Evolutionary conservation across 192 early-diverging fungal species (phyloP), one percentile per base, ranked within the genome.

Genomic region (Entomortierella chlamydospora): DNA sequence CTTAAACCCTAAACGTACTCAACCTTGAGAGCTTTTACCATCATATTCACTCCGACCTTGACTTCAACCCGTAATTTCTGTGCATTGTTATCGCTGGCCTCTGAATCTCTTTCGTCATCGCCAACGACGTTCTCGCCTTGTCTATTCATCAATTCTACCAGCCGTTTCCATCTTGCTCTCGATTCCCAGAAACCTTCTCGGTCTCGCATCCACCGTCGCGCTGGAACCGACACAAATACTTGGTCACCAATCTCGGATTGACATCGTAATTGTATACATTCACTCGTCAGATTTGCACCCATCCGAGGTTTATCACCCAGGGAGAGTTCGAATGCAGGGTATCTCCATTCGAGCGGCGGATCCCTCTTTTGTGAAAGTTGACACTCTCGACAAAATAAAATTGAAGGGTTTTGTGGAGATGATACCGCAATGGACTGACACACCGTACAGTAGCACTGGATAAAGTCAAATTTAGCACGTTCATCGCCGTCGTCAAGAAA

Each of bases 1-100:
- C 10, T 37, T 37, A 37, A 7, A 4, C 34, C 10, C 45, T 39
- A 66, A 9, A 66, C 39, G n/a, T 66, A 66, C 7, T 55, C 52
- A 53, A 66, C 64, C n/a, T 55, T 66, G 28, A 66, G 52, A 15
- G 57, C 67, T 34, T 69, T 69, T 41, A 57, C 37, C 31, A 69
- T 43, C 56, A 69, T 59, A 23, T 53, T 53, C 0, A 60, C 33
- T n/a, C 67, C 67, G 22, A 69, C 58, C 23, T 29, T 37, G 12
- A 69, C 33, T 13, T 61, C 57, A 2, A 69, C 67, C 2, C 57
- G 42, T 15, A 60, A 31, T n/a, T 47, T 59, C n/a, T 60, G 56
- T 34, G 25, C 29, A 28, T 22, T 31, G 2, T 25, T 33, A n/a
- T 53, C 51, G 11, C 30, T 25, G 5, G 17, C 4, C 20, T 34